Evolutionary conservation across 352 stramenopile genomes (phyloP), one percentile per base, ranked within the genome.

Genomic region (Phytophthora cactorum): DNA sequence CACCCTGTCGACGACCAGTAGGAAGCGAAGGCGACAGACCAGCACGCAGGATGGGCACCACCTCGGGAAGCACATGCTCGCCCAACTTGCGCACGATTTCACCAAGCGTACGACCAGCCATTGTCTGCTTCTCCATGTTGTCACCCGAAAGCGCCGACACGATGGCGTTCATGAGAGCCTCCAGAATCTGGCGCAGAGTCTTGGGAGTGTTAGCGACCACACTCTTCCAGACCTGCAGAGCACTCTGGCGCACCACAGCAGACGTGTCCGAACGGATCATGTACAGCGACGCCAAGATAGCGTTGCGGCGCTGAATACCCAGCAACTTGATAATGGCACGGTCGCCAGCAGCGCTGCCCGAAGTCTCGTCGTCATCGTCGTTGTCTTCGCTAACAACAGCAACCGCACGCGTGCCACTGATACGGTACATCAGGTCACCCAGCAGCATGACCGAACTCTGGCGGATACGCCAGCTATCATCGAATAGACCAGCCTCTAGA

Each of bases 31-130:
- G 70, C n/a, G 75, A 70, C 25, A 99, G 86, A 51, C 96, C 93
- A 53, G 98, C 89, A 44, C 97, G 90, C 53, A 99, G 79, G 66
- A 99, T 98, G 28, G 98, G 97, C 59, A 99, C 95, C 52, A 99
- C 94, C 75, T 99, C 90, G 3, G 97, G 97, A 44, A 99, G 83
- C 14, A 99, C 97, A 75, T 98, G 93, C 68, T 99, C 98, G 17
- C 98, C 98, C 32, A 99, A 90, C 77, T 99, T 99, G 58, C 92
- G 90, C 55, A 99, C 98, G 67, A 99, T 97, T 71, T 99, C 98
- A 31, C 98, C 98, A 39, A 99, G 84, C 62, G 97, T 99, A 50
- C 91, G 88, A 5, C 88, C 91, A 10, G 92, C 92, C 68, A 98
- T 90, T 2, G 86, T 92, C 70, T 95, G 89, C 68, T 97, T 95